These are phyloP conservation scores for Xerocomus minutiporus DNA, from an alignment of 1,284 basidiomycete species.

Conservation along the genomic window DNA sequence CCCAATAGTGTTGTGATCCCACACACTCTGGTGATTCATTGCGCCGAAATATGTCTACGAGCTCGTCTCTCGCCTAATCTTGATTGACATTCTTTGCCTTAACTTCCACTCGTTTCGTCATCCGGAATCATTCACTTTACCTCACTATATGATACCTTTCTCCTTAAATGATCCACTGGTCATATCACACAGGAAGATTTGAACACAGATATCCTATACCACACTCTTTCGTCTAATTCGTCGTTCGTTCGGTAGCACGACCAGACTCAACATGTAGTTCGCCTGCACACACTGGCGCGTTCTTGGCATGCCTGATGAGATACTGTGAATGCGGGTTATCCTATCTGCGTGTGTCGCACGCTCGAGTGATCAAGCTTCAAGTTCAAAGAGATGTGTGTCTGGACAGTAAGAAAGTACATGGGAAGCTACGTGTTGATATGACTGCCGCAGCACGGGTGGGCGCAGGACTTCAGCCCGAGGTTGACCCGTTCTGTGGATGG, in stretches of 20 bases:
- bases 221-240: slow-evolving; percentile 11
- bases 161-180: not conserved
- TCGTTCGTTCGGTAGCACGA: not conserved
- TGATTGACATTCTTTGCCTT: not conserved
- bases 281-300: no score
- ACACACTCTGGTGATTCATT: not conserved
- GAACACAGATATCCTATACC: slow-evolving; percentile 7
- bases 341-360: no score
- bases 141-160: slow-evolving; percentile 2
- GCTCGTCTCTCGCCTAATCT: not conserved
- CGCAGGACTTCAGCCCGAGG: no score
- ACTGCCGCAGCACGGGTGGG: no score
- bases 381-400: no score
- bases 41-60: not conserved
- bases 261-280: not conserved
- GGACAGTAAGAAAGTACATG: no score
- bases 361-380: no score
- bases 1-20: slow-evolving; percentile 11
- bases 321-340: no score
- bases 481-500: no score
- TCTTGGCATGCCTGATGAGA: no score
- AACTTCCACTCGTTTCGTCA: slow-evolving; percentile 20
- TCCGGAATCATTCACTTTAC: slow-evolving; percentile 7
- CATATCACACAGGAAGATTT: not conserved
- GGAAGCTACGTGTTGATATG: no score